phyloP scores from a whole-genome alignment of 2,329 filamentous ascomycete genomes.

The Nemania diffusa region DNA sequence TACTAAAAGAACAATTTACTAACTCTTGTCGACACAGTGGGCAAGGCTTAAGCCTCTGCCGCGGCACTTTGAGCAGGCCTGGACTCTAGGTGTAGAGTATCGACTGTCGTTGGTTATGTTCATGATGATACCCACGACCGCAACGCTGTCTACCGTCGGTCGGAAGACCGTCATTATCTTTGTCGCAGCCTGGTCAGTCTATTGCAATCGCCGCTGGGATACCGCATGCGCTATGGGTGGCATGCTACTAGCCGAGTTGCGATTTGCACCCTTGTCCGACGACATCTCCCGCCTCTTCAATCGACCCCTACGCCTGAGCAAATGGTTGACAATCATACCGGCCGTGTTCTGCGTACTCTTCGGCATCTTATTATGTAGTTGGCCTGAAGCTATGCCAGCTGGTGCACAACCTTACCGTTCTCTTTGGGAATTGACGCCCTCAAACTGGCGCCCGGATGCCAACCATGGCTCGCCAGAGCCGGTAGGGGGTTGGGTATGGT shows the following conservation, averaged over 20 bases:
- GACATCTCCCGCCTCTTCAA: slow-evolving; percentile 32
- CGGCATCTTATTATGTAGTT: slow-evolving; percentile 30
- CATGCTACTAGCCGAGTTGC: slow-evolving; percentile 32
- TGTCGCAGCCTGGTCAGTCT: slow-evolving; percentile 31
- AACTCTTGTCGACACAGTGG: slow-evolving; percentile 29
- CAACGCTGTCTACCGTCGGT: slow-evolving; percentile 31
- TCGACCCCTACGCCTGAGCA: slow-evolving; percentile 28
- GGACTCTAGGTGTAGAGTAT: slow-evolving; percentile 35
- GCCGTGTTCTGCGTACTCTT: slow-evolving; percentile 26
- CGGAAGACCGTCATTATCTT: slow-evolving; percentile 33
- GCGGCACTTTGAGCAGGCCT: slow-evolving; percentile 28
- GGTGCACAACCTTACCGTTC: slow-evolving; percentile 29
- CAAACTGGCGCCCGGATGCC: slow-evolving; percentile 25
- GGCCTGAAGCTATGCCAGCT: slow-evolving; percentile 29
- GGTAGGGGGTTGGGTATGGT: slow-evolving; percentile 35
- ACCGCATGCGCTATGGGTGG: slow-evolving; percentile 32
- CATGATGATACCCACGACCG: slow-evolving; percentile 34
- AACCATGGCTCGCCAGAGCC: slow-evolving; percentile 30
- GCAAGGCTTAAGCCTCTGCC: slow-evolving; percentile 28
- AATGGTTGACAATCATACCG: slow-evolving; percentile 28
- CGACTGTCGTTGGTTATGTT: slow-evolving; percentile 34
- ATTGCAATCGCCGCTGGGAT: slow-evolving; percentile 34
- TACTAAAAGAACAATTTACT: slow-evolving; percentile 19
- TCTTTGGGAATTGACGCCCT: slow-evolving; percentile 29
- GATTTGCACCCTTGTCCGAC: slow-evolving; percentile 31